phyloP scores from a whole-genome alignment of 345 rosid genomes.

The Geranium brycei region DNA sequence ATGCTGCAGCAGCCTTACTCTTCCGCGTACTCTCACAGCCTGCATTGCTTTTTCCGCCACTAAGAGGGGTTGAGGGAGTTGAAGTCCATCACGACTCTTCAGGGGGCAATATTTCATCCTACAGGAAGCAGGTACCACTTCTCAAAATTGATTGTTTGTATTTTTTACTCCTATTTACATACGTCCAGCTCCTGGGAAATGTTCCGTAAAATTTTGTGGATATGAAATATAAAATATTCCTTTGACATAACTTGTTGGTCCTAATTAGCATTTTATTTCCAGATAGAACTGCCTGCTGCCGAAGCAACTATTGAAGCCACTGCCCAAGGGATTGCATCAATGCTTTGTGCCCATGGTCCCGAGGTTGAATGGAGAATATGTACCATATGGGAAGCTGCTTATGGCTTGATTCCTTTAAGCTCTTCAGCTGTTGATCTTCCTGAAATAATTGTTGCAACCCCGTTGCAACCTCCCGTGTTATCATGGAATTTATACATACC shows the following conservation, averaged over 20 bases:
- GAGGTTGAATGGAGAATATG: constrained; percentile 99
- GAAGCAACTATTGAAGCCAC: constrained; percentile 98
- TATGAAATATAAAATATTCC: too few relatives aligned
- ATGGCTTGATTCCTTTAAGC: constrained; percentile 83
- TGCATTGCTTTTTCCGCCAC: constrained; percentile 89
- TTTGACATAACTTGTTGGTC: too few relatives aligned
- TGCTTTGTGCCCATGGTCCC: constrained; percentile 99
- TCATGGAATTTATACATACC: constrained; percentile 97
- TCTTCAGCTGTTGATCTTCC: constrained; percentile 98
- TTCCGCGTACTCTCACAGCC: constrained; percentile 91
- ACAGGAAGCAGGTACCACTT: constrained; percentile 64
- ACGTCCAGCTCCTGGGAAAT: too few relatives aligned
- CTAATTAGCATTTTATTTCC: constrained; percentile 15
- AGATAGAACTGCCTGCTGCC: constrained; percentile 93
- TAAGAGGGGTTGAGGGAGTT: constrained; percentile 83
- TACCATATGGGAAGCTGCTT: constrained; percentile 99
- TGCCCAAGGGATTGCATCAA: constrained; percentile 97
- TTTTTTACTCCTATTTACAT: too few relatives aligned
- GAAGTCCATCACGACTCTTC: constrained; percentile 60
- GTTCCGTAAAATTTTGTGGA: too few relatives aligned
- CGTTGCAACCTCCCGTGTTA: constrained; percentile 76
- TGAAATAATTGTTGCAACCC: constrained; percentile 82
- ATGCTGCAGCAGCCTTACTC: constrained; percentile 96
- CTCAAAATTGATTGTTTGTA: background rate
- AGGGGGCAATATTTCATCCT: constrained; percentile 63